Evolutionary conservation across 2,329 filamentous ascomycete genomes (phyloP).

Genomic region (Lecanicillium sp.): DNA sequence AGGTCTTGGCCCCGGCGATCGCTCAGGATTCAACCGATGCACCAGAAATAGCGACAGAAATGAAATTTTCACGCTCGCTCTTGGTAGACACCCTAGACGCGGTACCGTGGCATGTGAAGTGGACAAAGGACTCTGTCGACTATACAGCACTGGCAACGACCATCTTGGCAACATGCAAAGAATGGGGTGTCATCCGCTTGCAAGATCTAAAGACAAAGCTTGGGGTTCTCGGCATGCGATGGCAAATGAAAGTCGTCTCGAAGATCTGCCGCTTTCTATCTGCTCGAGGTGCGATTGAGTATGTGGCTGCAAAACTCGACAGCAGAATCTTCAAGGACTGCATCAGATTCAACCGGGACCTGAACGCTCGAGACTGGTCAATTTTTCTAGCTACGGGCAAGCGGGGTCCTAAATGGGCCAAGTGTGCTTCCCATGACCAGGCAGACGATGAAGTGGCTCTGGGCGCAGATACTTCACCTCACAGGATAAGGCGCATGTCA

Average conservation of each 20-base stretch:
- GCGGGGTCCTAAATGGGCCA: conserved; percentile 10
- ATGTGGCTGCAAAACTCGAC: conserved; percentile 46
- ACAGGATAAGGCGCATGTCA: conserved; percentile 12
- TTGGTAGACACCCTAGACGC: conserved; percentile 39
- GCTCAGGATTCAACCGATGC: conserved; percentile 23
- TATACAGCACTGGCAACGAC: conserved; percentile 48
- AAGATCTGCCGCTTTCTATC: conserved; percentile 51
- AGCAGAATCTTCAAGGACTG: conserved; percentile 53
- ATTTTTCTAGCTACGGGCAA: conserved; percentile 43
- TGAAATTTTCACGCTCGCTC: conserved; percentile 30
- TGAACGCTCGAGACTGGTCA: conserved; percentile 48
- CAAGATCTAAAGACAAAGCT: conserved; percentile 50
- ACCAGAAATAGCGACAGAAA: conserved; percentile 19
- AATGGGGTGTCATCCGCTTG: conserved; percentile 50
- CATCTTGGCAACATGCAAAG: conserved; percentile 47
- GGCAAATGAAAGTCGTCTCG: conserved; percentile 52
- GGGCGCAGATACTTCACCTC: conserved; percentile 3
- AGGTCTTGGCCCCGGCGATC: conserved; percentile 41
- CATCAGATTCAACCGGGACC: conserved; percentile 48
- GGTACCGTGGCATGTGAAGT: conserved; percentile 46
- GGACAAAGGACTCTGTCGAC: conserved; percentile 51
- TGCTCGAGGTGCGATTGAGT: conserved; percentile 44
- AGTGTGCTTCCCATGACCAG: not conserved
- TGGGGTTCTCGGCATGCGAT: conserved; percentile 43
- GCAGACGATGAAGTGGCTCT: conserved; percentile 1